These are phyloP conservation scores for Cichorium intybus DNA, from an alignment of 140 eudicot species.

Conservation along the genomic window DNA sequence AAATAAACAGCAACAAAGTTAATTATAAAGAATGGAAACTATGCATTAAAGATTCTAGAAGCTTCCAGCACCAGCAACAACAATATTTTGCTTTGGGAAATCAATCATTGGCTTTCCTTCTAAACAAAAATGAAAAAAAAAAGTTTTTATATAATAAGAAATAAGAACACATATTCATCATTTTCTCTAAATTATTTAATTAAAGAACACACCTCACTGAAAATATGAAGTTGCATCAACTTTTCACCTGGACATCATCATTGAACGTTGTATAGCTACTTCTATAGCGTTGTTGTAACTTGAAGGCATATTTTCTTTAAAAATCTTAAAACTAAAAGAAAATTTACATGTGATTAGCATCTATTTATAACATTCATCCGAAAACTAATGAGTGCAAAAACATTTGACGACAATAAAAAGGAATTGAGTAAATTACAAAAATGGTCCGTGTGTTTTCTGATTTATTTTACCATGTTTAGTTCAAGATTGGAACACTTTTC, in stretches of 20 bases:
- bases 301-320: conserved; percentile 97
- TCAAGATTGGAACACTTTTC: too few species aligned
- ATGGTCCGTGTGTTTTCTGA: too few species aligned
- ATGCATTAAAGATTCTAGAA: conserved; percentile 25
- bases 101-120: conserved; percentile 93
- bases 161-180: not conserved
- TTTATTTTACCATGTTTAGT: too few species aligned
- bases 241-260: conserved; percentile 88
- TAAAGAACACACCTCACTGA: too few species aligned
- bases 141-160: too few species aligned
- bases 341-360: not conserved
- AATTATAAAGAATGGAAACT: too few species aligned
- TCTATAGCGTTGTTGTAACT: conserved; percentile 86
- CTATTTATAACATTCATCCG: not conserved
- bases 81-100: conserved; percentile 89
- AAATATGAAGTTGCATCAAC: conserved; percentile 8
- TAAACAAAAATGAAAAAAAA: too few species aligned
- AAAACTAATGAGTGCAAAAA: not conserved
- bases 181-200: not conserved
- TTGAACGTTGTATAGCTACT: conserved; percentile 84
- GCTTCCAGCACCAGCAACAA: conserved; percentile 99
- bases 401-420: too few species aligned
- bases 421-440: too few species aligned
- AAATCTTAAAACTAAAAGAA: conserved; percentile 88
- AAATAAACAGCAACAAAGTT: too few species aligned